A percentile compares a stretch with the other conserved stretches of the same genome.
These are phyloP conservation scores for Leccinum broughii DNA, from an alignment of 768 basidiomycete species.

Conservation along the genomic window DNA sequence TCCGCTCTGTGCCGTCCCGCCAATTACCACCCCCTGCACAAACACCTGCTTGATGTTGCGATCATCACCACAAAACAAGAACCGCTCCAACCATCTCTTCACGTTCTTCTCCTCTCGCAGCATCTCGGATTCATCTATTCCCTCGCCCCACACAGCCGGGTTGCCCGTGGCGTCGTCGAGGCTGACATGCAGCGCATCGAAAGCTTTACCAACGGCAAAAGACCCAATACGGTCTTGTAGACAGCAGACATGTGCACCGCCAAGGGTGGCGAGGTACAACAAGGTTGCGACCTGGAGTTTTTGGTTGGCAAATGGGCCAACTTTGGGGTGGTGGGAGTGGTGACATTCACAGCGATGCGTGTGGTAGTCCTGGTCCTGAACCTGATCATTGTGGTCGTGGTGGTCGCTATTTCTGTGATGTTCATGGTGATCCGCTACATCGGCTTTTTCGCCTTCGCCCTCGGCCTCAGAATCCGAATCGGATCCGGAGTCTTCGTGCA, in stretches of 20 bases:
- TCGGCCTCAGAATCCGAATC: neutral
- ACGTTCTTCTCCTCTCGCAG: constrained; percentile 33
- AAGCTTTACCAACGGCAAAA: constrained; percentile 76
- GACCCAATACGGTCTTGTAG: constrained; percentile 68
- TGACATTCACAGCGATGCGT: neutral
- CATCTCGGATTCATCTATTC: constrained; percentile 23
- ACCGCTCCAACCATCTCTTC: constrained; percentile 68
- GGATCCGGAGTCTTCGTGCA: neutral
- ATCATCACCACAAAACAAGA: constrained; percentile 85
- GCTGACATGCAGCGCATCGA: constrained; percentile 81
- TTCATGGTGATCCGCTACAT: neutral
- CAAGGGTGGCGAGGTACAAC: constrained; percentile 86
- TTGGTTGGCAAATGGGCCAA: constrained; percentile 45
- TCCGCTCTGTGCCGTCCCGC: constrained; percentile 43
- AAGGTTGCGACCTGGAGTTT: constrained; percentile 71
- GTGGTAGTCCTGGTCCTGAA: neutral
- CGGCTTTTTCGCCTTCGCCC: neutral
- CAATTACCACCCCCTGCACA: constrained; percentile 75
- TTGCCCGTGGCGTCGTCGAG: constrained; percentile 51
- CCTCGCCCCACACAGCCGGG: constrained; percentile 53
- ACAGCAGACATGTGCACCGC: constrained; percentile 81
- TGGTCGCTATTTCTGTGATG: neutral
- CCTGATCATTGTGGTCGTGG: neutral
- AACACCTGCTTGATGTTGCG: constrained; percentile 79
- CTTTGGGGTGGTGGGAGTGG: neutral